Evolutionary conservation across 129 eudicot species (phyloP), one percentile per base, ranked within the genome.

Genomic region (Flaveria robusta): DNA sequence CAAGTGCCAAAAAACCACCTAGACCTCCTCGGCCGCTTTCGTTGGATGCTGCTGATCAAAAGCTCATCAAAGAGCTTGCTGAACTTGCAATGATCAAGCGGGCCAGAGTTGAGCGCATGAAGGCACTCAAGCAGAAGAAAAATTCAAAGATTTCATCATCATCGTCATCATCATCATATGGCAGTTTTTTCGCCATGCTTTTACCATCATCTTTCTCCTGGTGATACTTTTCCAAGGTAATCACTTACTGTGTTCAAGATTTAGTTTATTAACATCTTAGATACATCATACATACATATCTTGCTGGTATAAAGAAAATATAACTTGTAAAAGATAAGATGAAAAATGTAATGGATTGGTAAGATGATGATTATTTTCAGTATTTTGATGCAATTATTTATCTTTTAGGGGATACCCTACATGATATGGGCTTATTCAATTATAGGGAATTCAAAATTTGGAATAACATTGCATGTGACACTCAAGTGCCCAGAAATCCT

Each of bases 31-130:
- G 87, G 46, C 96, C 95, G 45, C 66, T 90, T 55, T 85, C 92
- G 7, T 67, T 93, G 77, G 89, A 87, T 88, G 90, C 91, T 49
- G 82, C 85, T 29, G 98, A 93, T 73, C 91, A 90, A 71, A 93
- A 86, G 70, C 82, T 93, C 67, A 88, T 93, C 66, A 90, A 86
- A 82, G 98, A 93, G 82, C 85, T 93, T 56, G 82, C 96, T 9
- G 86, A 93, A 72, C 81, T 93, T 39, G 97, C 97, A 22, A 82
- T 79, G 82, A 77, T 93, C 51, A 93, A 87, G 75, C 85, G 89
- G 69, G 90, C 92, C n/a, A 83, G 92, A 82, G 75, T 82, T 8
- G 97, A 88, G 63, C 85, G 97, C 3, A 86, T 88, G 92, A 93
- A 88, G 79, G 91, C 91, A 29, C 79, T 90, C 85, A 93, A 88